A percentile compares a stretch with the other conserved stretches of the same genome.
Conservation (phyloP, 805 yeast species). For the Tanozyma kutaoensis region DNA sequence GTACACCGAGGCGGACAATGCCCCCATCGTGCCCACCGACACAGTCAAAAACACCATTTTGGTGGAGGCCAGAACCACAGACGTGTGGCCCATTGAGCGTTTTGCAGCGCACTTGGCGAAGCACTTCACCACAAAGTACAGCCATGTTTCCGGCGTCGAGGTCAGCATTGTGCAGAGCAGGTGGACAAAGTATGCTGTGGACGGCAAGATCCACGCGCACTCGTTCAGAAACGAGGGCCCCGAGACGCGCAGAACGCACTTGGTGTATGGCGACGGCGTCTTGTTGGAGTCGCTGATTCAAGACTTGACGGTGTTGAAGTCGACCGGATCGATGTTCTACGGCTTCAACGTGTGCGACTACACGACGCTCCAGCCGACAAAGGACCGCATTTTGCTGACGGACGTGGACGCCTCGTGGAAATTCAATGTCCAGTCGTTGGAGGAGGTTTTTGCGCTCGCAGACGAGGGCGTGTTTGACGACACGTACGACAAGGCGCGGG, state of each 20-base stretch:
- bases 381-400: conserved; percentile 78
- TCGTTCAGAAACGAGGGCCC: conserved; percentile 79
- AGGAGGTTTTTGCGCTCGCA: conserved; percentile 35
- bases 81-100: conserved; percentile 84
- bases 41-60: conserved; percentile 83
- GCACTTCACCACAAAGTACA: conserved; percentile 68
- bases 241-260: conserved; percentile 53
- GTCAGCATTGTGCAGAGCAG: conserved; percentile 56
- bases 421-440: conserved; percentile 38
- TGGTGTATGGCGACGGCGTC: conserved; percentile 42
- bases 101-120: conserved; percentile 77
- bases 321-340: conserved; percentile 87
- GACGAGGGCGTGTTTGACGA: conserved; percentile 51
- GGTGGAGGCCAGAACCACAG: conserved; percentile 68
- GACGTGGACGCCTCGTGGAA: conserved; percentile 68
- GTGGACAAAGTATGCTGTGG: conserved; percentile 68
- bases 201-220: conserved; percentile 70
- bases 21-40: conserved; percentile 87
- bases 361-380: conserved; percentile 76
- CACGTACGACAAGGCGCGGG: conserved; percentile 49
- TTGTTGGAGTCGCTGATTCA: conserved; percentile 55
- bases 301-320: conserved; percentile 74
- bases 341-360: conserved; percentile 79
- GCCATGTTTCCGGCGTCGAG: conserved; percentile 63
- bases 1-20: conserved; percentile 80